phyloP scores from a whole-genome alignment of 140 eudicot genomes.

The Senecio squalidus region DNA sequence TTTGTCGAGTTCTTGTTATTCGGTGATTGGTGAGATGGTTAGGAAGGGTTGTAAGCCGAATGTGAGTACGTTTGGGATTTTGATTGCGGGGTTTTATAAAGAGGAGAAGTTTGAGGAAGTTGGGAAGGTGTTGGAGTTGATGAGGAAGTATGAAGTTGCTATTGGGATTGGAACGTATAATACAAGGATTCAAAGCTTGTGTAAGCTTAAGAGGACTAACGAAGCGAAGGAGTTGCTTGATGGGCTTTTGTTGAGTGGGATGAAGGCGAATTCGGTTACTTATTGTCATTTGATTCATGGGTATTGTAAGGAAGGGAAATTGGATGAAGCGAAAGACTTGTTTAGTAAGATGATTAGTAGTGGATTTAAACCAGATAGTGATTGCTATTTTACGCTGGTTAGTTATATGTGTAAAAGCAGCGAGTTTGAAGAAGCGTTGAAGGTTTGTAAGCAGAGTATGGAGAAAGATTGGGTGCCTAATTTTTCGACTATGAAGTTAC shows the following conservation, averaged over 20 bases:
- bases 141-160: slow-evolving; percentile 37
- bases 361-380: slow-evolving; percentile 45
- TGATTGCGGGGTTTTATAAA: slow-evolving; percentile 70
- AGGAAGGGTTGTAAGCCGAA: slow-evolving; percentile 48
- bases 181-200: slow-evolving; percentile 63
- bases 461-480: slow-evolving; percentile 70
- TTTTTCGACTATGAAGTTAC: slow-evolving; percentile 64
- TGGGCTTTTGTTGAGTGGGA: slow-evolving; percentile 41
- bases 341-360: slow-evolving; percentile 40
- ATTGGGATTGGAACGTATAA: slow-evolving; percentile 53
- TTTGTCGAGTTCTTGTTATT: slow-evolving; percentile 35
- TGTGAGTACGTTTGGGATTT: slow-evolving; percentile 38
- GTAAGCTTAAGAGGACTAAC: slow-evolving; percentile 51
- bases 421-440: slow-evolving; percentile 66
- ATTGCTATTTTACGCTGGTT: slow-evolving; percentile 63
- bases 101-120: slow-evolving; percentile 70
- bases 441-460: slow-evolving; percentile 55
- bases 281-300: slow-evolving; percentile 65
- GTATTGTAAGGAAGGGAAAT: slow-evolving; percentile 57
- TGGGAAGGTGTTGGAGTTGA: slow-evolving; percentile 55
- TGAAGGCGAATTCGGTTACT: slow-evolving; percentile 66
- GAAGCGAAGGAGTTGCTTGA: slow-evolving; percentile 77
- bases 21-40: slow-evolving; percentile 68
- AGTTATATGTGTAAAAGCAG: slow-evolving; percentile 46
- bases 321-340: slow-evolving; percentile 59